Conservation (phyloP, 768 basidiomycete genomes). For the Boletales sp. region DNA sequence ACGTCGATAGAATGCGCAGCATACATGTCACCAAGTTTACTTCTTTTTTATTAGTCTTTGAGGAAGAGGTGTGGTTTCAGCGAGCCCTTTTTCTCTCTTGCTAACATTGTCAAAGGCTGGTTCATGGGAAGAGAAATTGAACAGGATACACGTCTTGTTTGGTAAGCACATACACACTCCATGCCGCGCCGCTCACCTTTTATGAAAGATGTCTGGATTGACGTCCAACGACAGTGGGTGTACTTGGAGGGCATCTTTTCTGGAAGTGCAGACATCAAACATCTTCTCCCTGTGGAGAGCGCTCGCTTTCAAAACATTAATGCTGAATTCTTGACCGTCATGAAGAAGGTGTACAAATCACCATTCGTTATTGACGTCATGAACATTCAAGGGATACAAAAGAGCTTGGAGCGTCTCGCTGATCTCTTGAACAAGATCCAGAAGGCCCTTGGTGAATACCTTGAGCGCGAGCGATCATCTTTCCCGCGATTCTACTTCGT, state of each 20-base stretch:
- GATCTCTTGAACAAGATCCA: constrained; percentile 98
- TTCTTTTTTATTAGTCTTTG: constrained; percentile 56
- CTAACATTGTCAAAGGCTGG: constrained; percentile 50
- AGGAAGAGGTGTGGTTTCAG: constrained; percentile 65
- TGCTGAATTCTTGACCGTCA: constrained; percentile 93
- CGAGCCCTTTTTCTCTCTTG: background rate
- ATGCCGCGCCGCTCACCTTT: background rate
- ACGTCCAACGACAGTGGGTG: constrained; percentile 99
- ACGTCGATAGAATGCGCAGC: constrained; percentile 2
- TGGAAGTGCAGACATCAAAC: constrained; percentile 99
- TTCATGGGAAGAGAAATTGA: constrained; percentile 96
- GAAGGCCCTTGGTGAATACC: constrained; percentile 97
- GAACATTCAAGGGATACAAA: constrained; percentile 95
- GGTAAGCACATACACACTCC: constrained; percentile 42
- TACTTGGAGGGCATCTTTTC: constrained; percentile 99
- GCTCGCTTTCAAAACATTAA: constrained; percentile 99
- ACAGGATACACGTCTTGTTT: constrained; percentile 94
- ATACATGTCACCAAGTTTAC: constrained; percentile 1
- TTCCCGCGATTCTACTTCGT: constrained; percentile 99
- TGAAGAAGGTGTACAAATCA: constrained; percentile 99
- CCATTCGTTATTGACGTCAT: constrained; percentile 96
- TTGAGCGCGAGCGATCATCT: constrained; percentile 93
- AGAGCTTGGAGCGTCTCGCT: constrained; percentile 93
- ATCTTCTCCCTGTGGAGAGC: constrained; percentile 94
- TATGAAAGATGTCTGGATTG: constrained; percentile 90